Conservation (phyloP, 768 basidiomycete species). For the Lepiota subincarnata region DNA sequence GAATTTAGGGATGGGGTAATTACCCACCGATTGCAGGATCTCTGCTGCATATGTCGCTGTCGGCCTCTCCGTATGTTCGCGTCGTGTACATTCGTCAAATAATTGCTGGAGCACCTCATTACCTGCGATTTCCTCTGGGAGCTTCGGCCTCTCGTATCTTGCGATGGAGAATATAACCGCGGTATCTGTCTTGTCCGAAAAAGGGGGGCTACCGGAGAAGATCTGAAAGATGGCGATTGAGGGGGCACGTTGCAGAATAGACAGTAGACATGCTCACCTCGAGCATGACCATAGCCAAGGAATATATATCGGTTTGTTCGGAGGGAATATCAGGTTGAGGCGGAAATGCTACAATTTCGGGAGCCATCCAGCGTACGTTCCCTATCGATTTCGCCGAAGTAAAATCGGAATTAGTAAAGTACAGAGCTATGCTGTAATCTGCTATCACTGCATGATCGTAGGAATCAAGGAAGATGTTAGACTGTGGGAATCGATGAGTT, state of each 20-base stretch:
- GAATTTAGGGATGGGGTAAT: no score
- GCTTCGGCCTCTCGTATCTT: background rate
- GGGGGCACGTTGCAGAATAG: background rate
- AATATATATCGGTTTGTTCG: conserved; percentile 21
- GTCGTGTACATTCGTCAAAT: background rate
- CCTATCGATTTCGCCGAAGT: conserved; percentile 22
- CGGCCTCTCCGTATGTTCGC: background rate
- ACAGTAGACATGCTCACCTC: conserved; percentile 18
- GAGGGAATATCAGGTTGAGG: conserved; percentile 13
- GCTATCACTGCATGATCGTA: conserved; percentile 20
- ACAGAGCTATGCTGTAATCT: conserved; percentile 25
- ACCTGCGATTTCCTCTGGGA: background rate
- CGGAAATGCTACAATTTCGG: conserved; percentile 25
- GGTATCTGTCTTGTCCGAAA: conserved; percentile 2
- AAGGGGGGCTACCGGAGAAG: background rate
- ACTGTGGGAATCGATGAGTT: conserved; percentile 11
- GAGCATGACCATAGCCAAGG: conserved; percentile 25
- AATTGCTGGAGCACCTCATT: background rate
- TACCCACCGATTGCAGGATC: background rate
- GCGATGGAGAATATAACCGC: conserved; percentile 1
- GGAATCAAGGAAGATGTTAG: conserved; percentile 25
- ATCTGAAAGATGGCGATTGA: background rate
- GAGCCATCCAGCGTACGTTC: conserved; percentile 27
- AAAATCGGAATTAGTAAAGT: conserved; percentile 19
- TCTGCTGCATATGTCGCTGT: background rate